Base-by-base conservation (phyloP, 1,139 yeast genomes). In the Candida glucosophila region DNA sequence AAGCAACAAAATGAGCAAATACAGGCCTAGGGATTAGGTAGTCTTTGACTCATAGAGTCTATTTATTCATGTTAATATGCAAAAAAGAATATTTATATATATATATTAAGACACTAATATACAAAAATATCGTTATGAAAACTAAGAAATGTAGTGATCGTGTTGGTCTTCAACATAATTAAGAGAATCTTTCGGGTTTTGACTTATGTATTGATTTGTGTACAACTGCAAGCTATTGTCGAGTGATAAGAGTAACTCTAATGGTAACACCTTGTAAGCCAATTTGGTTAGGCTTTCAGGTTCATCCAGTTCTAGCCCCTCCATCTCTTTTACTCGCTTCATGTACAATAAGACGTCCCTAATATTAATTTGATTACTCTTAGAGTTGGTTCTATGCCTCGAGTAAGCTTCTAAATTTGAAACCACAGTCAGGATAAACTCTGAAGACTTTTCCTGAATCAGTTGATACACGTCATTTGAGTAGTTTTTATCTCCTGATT, bases 191-290 rank as follows among this genome's bases (percentile, higher is more conserved):
- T 22, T 22, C 12, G 21, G 16, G 11, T 20, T 23, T 25, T 24
- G 19, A 18, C 15, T 21, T 15, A 9, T 11, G 5, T 20, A 14
- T 20, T 6, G 14, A 16, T 10, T 11, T 11, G 7, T 20, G 9
- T 17, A 7, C 21, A 7, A 9, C 12, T 40, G 46, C 14, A 58
- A 36, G 29, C 49, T 52, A 31, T 54, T 53, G 33, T 62, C 64
- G 18, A 63, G 41, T 0, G 53, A 41, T 23, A 60, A 43, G 18
- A 62, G 38, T 18, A 44, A 31, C 30, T 63, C 70, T 18, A 61
- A 46, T 0, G 70, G 70, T 16, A 62, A 38, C 21, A 51, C 48
- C 8, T 43, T 44, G 22, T 51, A 54, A 0, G 68, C 69, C 11
- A 62, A 38, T n/a, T 34, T 37, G 1, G 61, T 47, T 11, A 57